Evolutionary conservation across 2,329 filamentous ascomycete species (phyloP).

Genomic region (Scytalidium lignicola): DNA sequence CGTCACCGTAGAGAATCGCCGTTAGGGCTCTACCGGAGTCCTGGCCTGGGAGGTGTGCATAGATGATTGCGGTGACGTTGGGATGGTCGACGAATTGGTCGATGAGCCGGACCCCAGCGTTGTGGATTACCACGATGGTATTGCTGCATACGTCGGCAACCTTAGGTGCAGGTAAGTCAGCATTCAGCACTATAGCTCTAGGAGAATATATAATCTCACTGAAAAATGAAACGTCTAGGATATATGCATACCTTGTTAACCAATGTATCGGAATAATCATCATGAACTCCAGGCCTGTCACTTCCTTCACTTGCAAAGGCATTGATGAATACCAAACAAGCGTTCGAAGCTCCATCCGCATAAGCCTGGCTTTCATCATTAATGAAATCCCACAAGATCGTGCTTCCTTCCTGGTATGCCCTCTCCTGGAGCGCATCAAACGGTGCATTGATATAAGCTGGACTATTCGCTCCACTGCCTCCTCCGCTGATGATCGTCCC

Average conservation of each 20-base stretch:
- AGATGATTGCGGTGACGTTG: slow-evolving; percentile 57
- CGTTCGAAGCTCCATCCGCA: slow-evolving; percentile 45
- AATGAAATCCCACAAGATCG: slow-evolving; percentile 55
- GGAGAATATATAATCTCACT: background rate
- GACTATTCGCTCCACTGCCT: slow-evolving; percentile 43
- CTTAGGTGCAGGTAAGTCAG: too few relatives aligned
- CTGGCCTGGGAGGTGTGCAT: slow-evolving; percentile 55
- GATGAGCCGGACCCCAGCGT: slow-evolving; percentile 54
- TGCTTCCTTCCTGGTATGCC: slow-evolving; percentile 50
- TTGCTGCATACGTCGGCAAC: slow-evolving; percentile 30
- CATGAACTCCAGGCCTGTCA: slow-evolving; percentile 54
- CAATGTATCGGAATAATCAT: slow-evolving; percentile 41
- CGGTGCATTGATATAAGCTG: slow-evolving; percentile 45
- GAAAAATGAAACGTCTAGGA: too few relatives aligned
- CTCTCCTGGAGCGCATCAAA: slow-evolving; percentile 49
- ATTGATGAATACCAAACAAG: slow-evolving; percentile 66
- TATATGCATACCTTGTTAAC: too few relatives aligned
- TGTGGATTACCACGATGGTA: slow-evolving; percentile 64
- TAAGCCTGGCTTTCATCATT: slow-evolving; percentile 34
- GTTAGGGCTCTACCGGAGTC: slow-evolving; percentile 56
- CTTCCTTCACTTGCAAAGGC: slow-evolving; percentile 69
- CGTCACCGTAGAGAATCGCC: slow-evolving; percentile 55
- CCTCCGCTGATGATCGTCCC: slow-evolving; percentile 41
- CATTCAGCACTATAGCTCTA: background rate
- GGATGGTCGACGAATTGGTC: slow-evolving; percentile 48